These are phyloP conservation scores for Nidula microcarpa DNA, from an alignment of 768 basidiomycete genomes.

Conservation along the genomic window DNA sequence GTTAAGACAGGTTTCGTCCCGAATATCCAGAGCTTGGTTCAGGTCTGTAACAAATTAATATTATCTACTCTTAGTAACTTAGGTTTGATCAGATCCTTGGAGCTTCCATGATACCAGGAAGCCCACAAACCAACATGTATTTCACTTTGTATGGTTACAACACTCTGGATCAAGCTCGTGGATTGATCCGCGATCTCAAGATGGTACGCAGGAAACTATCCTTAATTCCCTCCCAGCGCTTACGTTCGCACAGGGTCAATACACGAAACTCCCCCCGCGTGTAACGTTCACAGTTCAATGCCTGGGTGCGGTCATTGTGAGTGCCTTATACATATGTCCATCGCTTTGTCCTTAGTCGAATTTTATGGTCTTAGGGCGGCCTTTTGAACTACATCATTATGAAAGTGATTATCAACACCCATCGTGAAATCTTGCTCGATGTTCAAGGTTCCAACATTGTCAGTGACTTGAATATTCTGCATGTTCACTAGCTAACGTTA, in stretches of 20 bases:
- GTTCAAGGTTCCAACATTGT: constrained; percentile 54
- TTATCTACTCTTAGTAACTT: too few relatives aligned
- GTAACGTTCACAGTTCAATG: constrained; percentile 62
- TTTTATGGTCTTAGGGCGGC: constrained; percentile 21
- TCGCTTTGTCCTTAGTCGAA: background rate
- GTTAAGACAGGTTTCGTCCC: constrained; percentile 27
- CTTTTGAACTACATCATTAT: constrained; percentile 49
- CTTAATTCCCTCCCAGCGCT: background rate
- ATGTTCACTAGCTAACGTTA: constrained; percentile 8
- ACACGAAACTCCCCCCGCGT: constrained; percentile 61
- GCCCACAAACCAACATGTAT: constrained; percentile 50
- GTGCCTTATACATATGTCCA: constrained; percentile 3
- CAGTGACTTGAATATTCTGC: constrained; percentile 13
- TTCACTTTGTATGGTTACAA: constrained; percentile 41
- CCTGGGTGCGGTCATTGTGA: constrained; percentile 51
- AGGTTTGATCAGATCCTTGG: constrained; percentile 53
- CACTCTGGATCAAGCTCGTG: constrained; percentile 43
- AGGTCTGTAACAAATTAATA: constrained; percentile 12
- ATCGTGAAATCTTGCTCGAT: constrained; percentile 44
- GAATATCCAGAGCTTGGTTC: constrained; percentile 30
- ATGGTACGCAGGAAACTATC: constrained; percentile 21
- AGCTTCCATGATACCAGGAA: constrained; percentile 43
- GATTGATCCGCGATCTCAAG: constrained; percentile 57
- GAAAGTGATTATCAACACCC: constrained; percentile 47
- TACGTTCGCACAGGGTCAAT: constrained; percentile 24